A percentile compares a stretch with the other conserved stretches of the same genome.
phyloP scores from a whole-genome alignment of 2,329 filamentous ascomycete species.

The Sphaceloma murrayae region DNA sequence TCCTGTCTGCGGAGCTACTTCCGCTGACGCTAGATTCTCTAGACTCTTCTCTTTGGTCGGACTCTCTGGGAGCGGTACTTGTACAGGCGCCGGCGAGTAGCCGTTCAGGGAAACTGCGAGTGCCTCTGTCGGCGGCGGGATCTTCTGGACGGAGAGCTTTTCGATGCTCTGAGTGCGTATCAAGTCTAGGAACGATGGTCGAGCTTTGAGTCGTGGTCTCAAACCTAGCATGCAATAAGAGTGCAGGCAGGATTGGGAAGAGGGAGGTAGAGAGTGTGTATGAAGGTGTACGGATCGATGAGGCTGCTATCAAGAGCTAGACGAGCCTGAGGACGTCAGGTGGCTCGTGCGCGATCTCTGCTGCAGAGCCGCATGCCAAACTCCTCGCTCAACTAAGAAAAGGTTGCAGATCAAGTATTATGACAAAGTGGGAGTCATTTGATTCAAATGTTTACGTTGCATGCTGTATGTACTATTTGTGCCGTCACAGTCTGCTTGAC shows the following conservation, averaged over 20 bases:
- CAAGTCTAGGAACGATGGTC: constrained; percentile 54
- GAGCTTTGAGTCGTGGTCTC: constrained; percentile 48
- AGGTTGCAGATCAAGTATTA: too few relatives aligned
- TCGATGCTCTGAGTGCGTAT: constrained; percentile 44
- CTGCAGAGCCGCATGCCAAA: constrained; percentile 4
- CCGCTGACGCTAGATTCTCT: constrained; percentile 10
- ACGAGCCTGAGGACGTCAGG: constrained; percentile 14
- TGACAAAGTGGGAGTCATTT: too few relatives aligned
- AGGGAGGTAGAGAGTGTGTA: too few relatives aligned
- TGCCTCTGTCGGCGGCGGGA: constrained; percentile 28
- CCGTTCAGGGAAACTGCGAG: constrained; percentile 11
- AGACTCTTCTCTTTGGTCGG: constrained; percentile 16
- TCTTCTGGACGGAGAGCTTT: constrained; percentile 30
- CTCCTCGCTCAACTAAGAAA: too few relatives aligned
- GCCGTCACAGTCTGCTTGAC: constrained; percentile 12
- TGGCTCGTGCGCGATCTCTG: constrained; percentile 5
- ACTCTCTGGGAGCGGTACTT: constrained; percentile 23
- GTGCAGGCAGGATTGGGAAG: background rate
- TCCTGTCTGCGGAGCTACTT: constrained; percentile 2
- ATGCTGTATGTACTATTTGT: constrained; percentile 8
- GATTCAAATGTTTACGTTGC: background rate
- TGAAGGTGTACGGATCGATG: too few relatives aligned
- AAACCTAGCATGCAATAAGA: constrained; percentile 39
- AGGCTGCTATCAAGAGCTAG: too few relatives aligned
- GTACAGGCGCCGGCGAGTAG: constrained; percentile 25